Conservation (phyloP, 345 rosid genomes). For the Eucalyptus pauciflora region DNA sequence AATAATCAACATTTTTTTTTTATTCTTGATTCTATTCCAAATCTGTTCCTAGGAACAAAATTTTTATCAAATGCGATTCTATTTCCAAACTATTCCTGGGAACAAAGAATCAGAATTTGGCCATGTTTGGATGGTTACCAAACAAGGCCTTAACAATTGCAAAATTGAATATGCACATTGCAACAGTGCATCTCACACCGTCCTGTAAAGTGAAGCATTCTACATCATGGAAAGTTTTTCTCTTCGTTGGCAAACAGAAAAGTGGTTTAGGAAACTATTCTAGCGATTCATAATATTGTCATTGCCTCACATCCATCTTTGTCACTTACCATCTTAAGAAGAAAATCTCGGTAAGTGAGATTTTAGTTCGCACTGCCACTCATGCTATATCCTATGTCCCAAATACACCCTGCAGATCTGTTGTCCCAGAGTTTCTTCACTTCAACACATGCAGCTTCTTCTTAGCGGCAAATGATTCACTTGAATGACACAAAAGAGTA, state of each 20-base stretch:
- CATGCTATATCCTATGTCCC: not conserved
- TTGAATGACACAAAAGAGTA: not conserved
- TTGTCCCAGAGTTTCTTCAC: not conserved
- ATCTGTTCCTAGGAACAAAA: no score
- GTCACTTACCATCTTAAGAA: not conserved
- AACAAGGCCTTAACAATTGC: not conserved
- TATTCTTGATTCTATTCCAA: no score
- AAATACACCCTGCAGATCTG: not conserved
- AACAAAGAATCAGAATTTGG: no score
- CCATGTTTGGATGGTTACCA: no score
- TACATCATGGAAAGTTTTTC: not conserved
- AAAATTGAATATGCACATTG: not conserved
- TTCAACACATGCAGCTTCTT: not conserved
- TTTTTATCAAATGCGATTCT: no score
- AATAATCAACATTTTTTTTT: no score
- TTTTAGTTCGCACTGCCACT: not conserved
- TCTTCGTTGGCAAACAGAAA: not conserved
- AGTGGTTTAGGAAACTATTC: not conserved
- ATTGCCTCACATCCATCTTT: not conserved
- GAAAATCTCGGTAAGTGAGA: not conserved
- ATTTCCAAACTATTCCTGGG: no score
- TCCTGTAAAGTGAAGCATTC: no score
- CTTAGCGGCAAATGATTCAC: not conserved
- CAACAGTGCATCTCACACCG: not conserved
- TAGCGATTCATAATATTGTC: not conserved